Percentiles rank a stretch among this genome's conserved stretches.
These are phyloP conservation scores for Myxozyma udenii DNA, from an alignment of 805 yeast species.

Conservation along the genomic window DNA sequence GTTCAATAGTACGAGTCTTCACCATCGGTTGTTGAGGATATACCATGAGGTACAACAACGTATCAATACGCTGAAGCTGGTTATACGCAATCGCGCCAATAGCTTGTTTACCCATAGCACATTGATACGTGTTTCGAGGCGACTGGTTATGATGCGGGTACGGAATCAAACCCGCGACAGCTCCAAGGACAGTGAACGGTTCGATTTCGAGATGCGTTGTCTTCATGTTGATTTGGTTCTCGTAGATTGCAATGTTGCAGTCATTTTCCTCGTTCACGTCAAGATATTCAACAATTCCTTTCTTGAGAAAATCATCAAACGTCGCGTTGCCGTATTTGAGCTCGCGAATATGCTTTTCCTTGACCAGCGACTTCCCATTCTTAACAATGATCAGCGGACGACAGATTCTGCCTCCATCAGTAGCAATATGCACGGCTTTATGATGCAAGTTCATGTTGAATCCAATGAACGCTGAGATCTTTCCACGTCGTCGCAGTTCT, in stretches of 20 bases:
- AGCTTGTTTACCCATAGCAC: conserved; percentile 99
- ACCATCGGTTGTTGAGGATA: conserved; percentile 99
- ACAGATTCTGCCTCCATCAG: conserved; percentile 98
- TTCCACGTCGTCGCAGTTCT: conserved; percentile 74
- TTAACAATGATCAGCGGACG: conserved; percentile 90
- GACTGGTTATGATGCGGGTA: conserved; percentile 99
- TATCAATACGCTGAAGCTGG: conserved; percentile 93
- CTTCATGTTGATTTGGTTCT: conserved; percentile 48
- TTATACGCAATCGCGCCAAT: conserved; percentile 98
- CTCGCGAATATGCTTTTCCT: conserved; percentile 60
- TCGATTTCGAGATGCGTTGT: conserved; percentile 93
- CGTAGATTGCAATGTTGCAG: conserved; percentile 86
- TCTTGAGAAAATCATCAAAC: conserved; percentile 85
- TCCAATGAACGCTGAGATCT: conserved; percentile 84
- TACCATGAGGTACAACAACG: conserved; percentile 90
- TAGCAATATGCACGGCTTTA: conserved; percentile 91
- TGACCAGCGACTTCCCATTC: conserved; percentile 65
- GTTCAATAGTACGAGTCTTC: conserved; percentile 92
- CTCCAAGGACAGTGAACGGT: conserved; percentile 90
- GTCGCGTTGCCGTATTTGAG: conserved; percentile 67
- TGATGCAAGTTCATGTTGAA: conserved; percentile 88
- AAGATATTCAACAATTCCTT: conserved; percentile 88
- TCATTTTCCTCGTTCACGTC: conserved; percentile 98
- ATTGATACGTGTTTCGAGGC: conserved; percentile 97
- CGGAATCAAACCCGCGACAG: conserved; percentile 97